Evolutionary conservation across 495 filamentous ascomycete species (phyloP).

Genomic region (Aspergillus mulundensis): DNA sequence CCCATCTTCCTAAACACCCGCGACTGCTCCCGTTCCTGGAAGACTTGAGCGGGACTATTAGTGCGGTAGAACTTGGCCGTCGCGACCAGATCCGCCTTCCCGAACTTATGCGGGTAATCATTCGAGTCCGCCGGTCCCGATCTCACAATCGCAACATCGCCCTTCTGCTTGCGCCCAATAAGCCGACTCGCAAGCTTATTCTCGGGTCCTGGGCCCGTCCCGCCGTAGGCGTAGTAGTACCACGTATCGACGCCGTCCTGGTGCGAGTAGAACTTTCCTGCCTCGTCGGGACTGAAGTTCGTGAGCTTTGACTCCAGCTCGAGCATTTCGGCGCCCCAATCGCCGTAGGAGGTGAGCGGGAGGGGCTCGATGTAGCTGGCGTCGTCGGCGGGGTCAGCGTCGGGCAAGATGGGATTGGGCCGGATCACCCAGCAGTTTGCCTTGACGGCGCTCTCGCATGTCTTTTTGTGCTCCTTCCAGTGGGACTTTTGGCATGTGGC

Average conservation of each 20-base stretch:
- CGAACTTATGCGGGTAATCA: neutral
- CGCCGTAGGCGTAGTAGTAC: neutral
- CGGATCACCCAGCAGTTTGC: constrained; percentile 10
- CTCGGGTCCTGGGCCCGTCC: neutral
- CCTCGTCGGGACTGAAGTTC: constrained; percentile 7
- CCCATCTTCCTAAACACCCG: neutral
- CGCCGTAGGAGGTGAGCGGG: constrained; percentile 14
- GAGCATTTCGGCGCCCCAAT: constrained; percentile 11
- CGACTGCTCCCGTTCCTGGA: neutral
- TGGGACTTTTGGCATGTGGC: neutral
- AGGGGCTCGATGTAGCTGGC: constrained; percentile 16
- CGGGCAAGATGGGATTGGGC: neutral
- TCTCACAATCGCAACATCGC: neutral
- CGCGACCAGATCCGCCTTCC: neutral
- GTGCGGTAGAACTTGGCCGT: neutral
- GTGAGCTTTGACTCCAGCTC: constrained; percentile 11
- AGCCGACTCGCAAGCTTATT: neutral
- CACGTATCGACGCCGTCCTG: neutral
- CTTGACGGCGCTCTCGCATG: neutral
- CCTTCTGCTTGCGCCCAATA: neutral
- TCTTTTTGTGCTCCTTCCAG: neutral
- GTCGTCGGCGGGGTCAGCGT: neutral
- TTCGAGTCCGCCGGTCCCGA: neutral
- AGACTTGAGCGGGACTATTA: neutral
- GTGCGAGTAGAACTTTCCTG: constrained; percentile 20